Evolutionary conservation across 1,139 yeast species (phyloP), one percentile per base, ranked within the genome.

Genomic region (Hemisphaericaspora xylofermentans): DNA sequence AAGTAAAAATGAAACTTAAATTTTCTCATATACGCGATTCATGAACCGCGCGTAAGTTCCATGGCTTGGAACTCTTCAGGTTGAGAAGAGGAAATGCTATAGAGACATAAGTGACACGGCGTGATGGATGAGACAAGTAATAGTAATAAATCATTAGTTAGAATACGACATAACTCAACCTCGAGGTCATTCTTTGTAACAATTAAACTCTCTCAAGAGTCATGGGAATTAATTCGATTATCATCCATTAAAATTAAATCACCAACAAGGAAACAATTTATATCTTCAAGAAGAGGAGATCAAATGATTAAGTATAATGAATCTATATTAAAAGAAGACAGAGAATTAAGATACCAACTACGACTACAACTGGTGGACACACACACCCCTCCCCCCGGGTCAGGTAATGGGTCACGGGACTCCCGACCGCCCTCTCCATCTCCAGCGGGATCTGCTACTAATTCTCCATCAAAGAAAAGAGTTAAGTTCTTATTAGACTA

Each of bases 301-400:
- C 64, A 60, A 42, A 55, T 68, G 12, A 54, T 48, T 17, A 60
- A 59, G 25, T 63, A 65, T 51, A 61, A 65, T 40, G 50, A 51
- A 13, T 28, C 47, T 26, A 43, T 54, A 2, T 38, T 54, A 13
- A 48, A 46, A 41, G 69, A 64, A 40, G 54, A 58, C 35, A 46
- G 72, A 43, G 47, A 53, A 45, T 43, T 56, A 52, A 50, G 67
- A 43, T 43, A 56, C 49, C 27, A 9, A 24, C 27, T 8, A n/a
- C n/a, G n/a, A n/a, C n/a, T n/a, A n/a, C n/a, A n/a, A n/a, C n/a
- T n/a, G n/a, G n/a, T n/a, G n/a, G n/a, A n/a, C n/a, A n/a, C n/a
- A n/a, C n/a, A n/a, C n/a, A n/a, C n/a, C n/a, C n/a, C n/a, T n/a
- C n/a, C n/a, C n/a, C n/a, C n/a, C n/a, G n/a, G n/a, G n/a, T n/a